Conservation (phyloP, 2,329 filamentous ascomycete genomes). For the Trematosphaeria pertusa region DNA sequence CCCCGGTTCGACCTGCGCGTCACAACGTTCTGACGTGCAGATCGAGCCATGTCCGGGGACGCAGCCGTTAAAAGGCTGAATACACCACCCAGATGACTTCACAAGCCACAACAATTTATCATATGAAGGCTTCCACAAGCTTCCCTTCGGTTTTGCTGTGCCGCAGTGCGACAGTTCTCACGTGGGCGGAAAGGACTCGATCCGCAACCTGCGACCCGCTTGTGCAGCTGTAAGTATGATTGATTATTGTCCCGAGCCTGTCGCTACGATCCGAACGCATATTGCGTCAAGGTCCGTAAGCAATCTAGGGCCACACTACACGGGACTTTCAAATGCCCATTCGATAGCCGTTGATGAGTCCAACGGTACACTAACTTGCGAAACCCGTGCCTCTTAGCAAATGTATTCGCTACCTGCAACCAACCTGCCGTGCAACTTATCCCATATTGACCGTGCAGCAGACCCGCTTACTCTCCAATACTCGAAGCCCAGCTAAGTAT, state of each 20-base stretch:
- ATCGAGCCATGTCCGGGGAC: too few species aligned
- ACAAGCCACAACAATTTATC: slow-evolving; percentile 15
- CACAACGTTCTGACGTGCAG: not conserved
- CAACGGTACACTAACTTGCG: too few species aligned
- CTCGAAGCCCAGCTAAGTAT: slow-evolving; percentile 13
- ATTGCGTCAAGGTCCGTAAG: too few species aligned
- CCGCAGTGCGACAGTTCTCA: slow-evolving; percentile 7
- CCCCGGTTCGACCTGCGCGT: not conserved
- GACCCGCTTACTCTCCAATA: slow-evolving; percentile 2
- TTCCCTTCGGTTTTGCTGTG: slow-evolving; percentile 5
- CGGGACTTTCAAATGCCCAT: too few species aligned
- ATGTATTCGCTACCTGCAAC: too few species aligned
- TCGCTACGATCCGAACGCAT: too few species aligned
- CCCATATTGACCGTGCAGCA: not conserved
- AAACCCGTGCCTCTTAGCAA: too few species aligned
- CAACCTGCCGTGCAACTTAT: not conserved
- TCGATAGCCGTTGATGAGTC: too few species aligned
- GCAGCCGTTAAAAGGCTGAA: too few species aligned
- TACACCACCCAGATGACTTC: slow-evolving; percentile 2
- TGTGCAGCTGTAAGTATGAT: too few species aligned
- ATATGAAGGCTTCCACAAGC: slow-evolving; percentile 8
- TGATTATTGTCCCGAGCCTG: too few species aligned
- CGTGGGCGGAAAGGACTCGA: slow-evolving; percentile 3
- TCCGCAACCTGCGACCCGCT: not conserved
- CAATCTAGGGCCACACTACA: too few species aligned